These are phyloP conservation scores for Coniochaeta sp. DNA, from an alignment of 2,329 filamentous ascomycete species.

Conservation along the genomic window DNA sequence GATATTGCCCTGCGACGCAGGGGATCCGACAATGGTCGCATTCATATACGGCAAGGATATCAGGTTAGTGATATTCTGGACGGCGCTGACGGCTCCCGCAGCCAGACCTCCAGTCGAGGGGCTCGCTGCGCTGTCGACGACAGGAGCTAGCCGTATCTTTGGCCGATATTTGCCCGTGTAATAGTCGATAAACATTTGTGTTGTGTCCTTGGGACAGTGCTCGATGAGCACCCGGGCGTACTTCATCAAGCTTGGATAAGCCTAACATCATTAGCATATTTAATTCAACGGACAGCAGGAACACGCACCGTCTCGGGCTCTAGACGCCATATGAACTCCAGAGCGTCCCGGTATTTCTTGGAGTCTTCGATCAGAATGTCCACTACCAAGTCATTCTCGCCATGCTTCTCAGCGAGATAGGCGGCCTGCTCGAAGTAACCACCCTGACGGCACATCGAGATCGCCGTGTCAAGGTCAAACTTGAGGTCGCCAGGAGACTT, in stretches of 20 bases:
- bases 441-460: constrained; percentile 93
- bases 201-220: constrained; percentile 75
- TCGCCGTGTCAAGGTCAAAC: constrained; percentile 95
- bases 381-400: constrained; percentile 87
- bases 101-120: constrained; percentile 37
- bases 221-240: constrained; percentile 88
- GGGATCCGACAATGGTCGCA: constrained; percentile 46
- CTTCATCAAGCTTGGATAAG: constrained; percentile 87
- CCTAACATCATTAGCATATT: constrained; percentile 39
- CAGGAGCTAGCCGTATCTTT: constrained; percentile 47
- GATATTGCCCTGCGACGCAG: constrained; percentile 40
- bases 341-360: constrained; percentile 78
- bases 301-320: constrained; percentile 68
- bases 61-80: constrained; percentile 79
- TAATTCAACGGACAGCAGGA: neutral
- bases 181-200: constrained; percentile 86
- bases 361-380: constrained; percentile 95
- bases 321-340: constrained; percentile 85
- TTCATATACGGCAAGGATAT: constrained; percentile 84
- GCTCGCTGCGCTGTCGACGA: constrained; percentile 26
- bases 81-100: constrained; percentile 61
- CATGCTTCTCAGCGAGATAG: constrained; percentile 88
- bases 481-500: constrained; percentile 90
- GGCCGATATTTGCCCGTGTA: constrained; percentile 82
- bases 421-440: constrained; percentile 96